Evolutionary conservation across 495 filamentous ascomycete species (phyloP).

Genomic region (Aspergillus taichungensis): DNA sequence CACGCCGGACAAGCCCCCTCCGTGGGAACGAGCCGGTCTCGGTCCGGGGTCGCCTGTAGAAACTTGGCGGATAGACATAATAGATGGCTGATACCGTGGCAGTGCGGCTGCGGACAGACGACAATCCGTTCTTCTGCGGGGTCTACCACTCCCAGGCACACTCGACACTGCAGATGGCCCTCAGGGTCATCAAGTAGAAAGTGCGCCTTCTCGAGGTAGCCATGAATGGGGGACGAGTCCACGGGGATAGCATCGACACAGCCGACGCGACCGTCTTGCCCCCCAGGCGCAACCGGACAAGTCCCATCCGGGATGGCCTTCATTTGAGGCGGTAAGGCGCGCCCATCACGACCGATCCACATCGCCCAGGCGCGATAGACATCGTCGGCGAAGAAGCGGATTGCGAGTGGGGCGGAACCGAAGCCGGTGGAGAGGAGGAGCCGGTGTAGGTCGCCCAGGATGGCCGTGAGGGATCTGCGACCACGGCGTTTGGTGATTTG

Average conservation of each 20-base stretch:
- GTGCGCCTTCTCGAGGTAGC: slow-evolving; percentile 62
- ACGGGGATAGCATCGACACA: slow-evolving; percentile 51
- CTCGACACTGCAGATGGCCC: slow-evolving; percentile 48
- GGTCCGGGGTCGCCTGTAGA: slow-evolving; percentile 33
- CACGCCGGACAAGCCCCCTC: slow-evolving; percentile 69
- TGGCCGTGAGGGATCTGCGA: slow-evolving; percentile 47
- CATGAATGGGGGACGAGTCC: slow-evolving; percentile 55
- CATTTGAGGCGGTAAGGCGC: slow-evolving; percentile 41
- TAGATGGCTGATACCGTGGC: slow-evolving; percentile 62
- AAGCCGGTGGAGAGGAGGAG: slow-evolving; percentile 74
- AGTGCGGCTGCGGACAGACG: slow-evolving; percentile 59
- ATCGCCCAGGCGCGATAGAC: slow-evolving; percentile 58
- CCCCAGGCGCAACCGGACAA: slow-evolving; percentile 7
- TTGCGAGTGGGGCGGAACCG: slow-evolving; percentile 64
- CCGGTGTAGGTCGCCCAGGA: slow-evolving; percentile 67
- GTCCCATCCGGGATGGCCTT: slow-evolving; percentile 46
- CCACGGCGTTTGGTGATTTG: slow-evolving; percentile 32
- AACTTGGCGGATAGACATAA: slow-evolving; percentile 66
- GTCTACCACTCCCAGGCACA: slow-evolving; percentile 49
- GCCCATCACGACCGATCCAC: slow-evolving; percentile 43
- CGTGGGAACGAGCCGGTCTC: slow-evolving; percentile 52
- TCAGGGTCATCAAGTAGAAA: slow-evolving; percentile 52
- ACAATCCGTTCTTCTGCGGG: slow-evolving; percentile 46
- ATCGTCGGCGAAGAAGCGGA: slow-evolving; percentile 72
- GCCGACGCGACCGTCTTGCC: slow-evolving; percentile 9